Conservation (phyloP, 352 stramenopile genomes). For the Blastocystis sp. region DNA sequence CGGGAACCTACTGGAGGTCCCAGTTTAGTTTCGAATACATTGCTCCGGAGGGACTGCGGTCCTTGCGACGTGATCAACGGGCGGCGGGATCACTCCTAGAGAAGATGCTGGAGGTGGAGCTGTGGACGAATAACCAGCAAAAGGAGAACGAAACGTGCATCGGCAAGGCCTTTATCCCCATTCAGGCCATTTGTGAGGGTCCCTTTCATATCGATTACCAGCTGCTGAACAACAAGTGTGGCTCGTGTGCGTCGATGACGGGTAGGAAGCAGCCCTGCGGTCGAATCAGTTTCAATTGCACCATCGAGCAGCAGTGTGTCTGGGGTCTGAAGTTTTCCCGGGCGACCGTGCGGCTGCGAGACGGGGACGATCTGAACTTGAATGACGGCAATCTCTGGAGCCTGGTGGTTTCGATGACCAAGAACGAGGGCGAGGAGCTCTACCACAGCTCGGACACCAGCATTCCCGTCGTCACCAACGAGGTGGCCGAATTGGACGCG, state of each 20-base stretch:
- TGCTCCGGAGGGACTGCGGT: conserved; percentile 65
- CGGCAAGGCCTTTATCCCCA: conserved; percentile 14
- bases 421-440: conserved; percentile 42
- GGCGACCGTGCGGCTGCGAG: conserved; percentile 27
- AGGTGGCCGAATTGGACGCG: conserved; percentile 51
- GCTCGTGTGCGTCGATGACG: not conserved
- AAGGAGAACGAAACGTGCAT: conserved; percentile 27
- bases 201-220: conserved; percentile 69
- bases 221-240: conserved; percentile 50
- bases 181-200: conserved; percentile 47
- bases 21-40: conserved; percentile 69
- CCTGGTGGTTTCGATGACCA: conserved; percentile 35
- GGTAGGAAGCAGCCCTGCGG: conserved; percentile 40
- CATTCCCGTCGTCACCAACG: conserved; percentile 48
- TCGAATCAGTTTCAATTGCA: conserved; percentile 67
- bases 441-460: conserved; percentile 59
- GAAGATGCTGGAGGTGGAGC: conserved; percentile 48
- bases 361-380: conserved; percentile 24
- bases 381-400: conserved; percentile 58
- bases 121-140: conserved; percentile 54
- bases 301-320: conserved; percentile 52
- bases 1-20: conserved; percentile 56
- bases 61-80: conserved; percentile 10
- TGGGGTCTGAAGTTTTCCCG: conserved; percentile 45
- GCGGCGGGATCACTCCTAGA: conserved; percentile 34